A percentile compares a stretch with the other conserved stretches of the same genome.
Conservation (phyloP, 2,329 filamentous ascomycete genomes). For the Akanthomyces dipterigenus region DNA sequence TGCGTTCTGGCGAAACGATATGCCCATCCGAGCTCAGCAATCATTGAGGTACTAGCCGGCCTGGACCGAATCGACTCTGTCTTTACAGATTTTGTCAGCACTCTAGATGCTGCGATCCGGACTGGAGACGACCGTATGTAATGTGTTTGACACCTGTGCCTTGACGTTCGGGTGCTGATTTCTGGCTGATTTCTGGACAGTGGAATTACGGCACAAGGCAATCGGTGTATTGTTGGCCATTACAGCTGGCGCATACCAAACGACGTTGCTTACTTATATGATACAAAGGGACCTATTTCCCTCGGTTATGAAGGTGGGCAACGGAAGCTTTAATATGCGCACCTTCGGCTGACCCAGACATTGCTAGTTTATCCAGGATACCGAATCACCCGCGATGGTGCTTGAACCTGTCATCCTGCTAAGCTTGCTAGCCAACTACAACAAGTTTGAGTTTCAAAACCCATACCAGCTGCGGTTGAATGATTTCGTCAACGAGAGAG, state of each 20-base stretch:
- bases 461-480: slow-evolving; percentile 87
- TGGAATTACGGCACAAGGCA: slow-evolving; percentile 70
- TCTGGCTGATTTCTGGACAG: too few relatives aligned
- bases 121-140: slow-evolving; percentile 63
- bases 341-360: neutral
- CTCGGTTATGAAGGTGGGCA: slow-evolving; percentile 78
- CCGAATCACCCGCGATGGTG: slow-evolving; percentile 54
- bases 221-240: slow-evolving; percentile 76
- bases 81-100: slow-evolving; percentile 81
- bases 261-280: slow-evolving; percentile 88
- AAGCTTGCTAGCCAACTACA: slow-evolving; percentile 90
- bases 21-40: slow-evolving; percentile 89
- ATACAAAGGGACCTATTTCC: slow-evolving; percentile 93
- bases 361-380: slow-evolving; percentile 70
- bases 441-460: slow-evolving; percentile 98
- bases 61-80: slow-evolving; percentile 81
- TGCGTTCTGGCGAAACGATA: slow-evolving; percentile 82
- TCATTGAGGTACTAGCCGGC: slow-evolving; percentile 83
- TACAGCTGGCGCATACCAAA: slow-evolving; percentile 91
- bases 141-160: neutral
- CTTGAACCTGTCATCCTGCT: slow-evolving; percentile 75
- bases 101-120: slow-evolving; percentile 75
- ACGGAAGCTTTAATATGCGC: neutral
- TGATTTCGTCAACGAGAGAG: slow-evolving; percentile 88
- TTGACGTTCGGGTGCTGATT: neutral